Evolutionary conservation across 306 rosid genomes (phyloP).

Genomic region (Mimosa bimucronata): DNA sequence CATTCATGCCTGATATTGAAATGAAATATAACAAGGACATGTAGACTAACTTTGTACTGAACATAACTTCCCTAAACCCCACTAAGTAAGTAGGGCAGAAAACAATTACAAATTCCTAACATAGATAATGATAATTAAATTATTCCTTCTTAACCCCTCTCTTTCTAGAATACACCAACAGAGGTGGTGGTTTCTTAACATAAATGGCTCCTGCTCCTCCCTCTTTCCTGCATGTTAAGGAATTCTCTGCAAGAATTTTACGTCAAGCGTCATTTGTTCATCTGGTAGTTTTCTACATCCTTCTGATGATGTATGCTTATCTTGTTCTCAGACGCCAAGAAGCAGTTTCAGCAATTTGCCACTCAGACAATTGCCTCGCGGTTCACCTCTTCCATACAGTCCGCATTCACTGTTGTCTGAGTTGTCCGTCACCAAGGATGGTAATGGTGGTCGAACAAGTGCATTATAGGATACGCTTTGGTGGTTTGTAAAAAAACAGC

Average conservation of each 20-base stretch:
- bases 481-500: slow-evolving; percentile 45
- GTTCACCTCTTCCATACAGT: slow-evolving; percentile 71
- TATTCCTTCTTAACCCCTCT: too few relatives aligned
- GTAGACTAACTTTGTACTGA: too few relatives aligned
- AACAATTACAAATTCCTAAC: too few relatives aligned
- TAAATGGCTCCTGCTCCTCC: too few relatives aligned
- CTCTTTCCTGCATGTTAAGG: not conserved
- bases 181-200: too few relatives aligned
- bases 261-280: not conserved
- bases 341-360: slow-evolving; percentile 87
- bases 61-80: too few relatives aligned
- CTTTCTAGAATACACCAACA: too few relatives aligned
- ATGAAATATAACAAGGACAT: too few relatives aligned
- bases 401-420: slow-evolving; percentile 79
- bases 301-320: slow-evolving; percentile 17
- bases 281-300: not conserved
- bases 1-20: too few relatives aligned
- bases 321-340: slow-evolving; percentile 73
- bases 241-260: not conserved
- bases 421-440: slow-evolving; percentile 18
- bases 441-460: slow-evolving; percentile 8
- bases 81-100: too few relatives aligned
- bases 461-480: slow-evolving; percentile 24
- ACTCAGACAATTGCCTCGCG: slow-evolving; percentile 70
- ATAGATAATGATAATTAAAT: too few relatives aligned